Percentiles rank a stretch among this genome's conserved stretches.
phyloP scores from a whole-genome alignment of 306 rosid genomes.

The Glycine soja region DNA sequence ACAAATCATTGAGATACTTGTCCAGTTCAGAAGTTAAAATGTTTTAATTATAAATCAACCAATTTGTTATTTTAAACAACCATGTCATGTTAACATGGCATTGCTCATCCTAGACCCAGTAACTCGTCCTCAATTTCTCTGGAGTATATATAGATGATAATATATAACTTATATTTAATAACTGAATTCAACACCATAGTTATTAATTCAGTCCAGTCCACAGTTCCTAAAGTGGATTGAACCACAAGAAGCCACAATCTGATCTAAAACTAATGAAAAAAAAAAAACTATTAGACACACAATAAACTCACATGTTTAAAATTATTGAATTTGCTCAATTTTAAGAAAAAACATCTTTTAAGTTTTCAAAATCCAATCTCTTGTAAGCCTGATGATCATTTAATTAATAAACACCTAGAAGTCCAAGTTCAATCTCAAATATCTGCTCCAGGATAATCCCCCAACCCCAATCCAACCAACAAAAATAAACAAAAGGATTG shows the following conservation, averaged over 20 bases:
- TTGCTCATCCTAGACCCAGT: constrained; percentile 25
- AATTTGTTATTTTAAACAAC: constrained; percentile 29
- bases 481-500: not conserved
- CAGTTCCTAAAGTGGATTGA: constrained; percentile 22
- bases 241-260: not conserved
- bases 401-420: not conserved
- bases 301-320: not conserved
- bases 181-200: constrained; percentile 11
- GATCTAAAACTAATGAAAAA: not conserved
- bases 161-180: not conserved
- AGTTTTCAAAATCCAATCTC: constrained; percentile 10
- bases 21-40: constrained; percentile 10
- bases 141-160: constrained; percentile 24
- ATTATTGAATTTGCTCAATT: not conserved
- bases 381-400: not conserved
- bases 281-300: not conserved
- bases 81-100: constrained; percentile 14
- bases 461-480: not conserved
- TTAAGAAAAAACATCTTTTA: constrained; percentile 17
- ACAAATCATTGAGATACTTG: constrained; percentile 27
- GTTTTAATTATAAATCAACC: constrained; percentile 18
- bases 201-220: constrained; percentile 11
- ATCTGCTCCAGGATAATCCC: not conserved
- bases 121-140: constrained; percentile 13
- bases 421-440: constrained; percentile 35